A percentile compares a stretch with the other conserved stretches of the same genome.
Evolutionary conservation across 495 filamentous ascomycete genomes (phyloP).

Genomic region (Aspergillus asperescens): DNA sequence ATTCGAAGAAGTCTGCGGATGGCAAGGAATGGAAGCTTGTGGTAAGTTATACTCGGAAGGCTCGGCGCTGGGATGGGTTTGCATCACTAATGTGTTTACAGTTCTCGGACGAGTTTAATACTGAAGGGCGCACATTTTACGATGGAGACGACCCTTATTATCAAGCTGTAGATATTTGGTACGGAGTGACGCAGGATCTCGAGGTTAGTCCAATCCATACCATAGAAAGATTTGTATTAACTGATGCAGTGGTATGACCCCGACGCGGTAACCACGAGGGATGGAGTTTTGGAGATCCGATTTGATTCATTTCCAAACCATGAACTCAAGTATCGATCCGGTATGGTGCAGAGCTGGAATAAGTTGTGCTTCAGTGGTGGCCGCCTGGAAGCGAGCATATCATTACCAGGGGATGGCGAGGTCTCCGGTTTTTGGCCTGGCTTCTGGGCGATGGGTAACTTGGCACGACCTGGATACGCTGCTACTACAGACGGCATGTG

Average conservation of each 20-base stretch:
- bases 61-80: too few relatives aligned
- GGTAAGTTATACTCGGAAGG: conserved; percentile 38
- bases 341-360: conserved; percentile 83
- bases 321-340: conserved; percentile 64
- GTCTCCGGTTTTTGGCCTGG: conserved; percentile 73
- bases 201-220: conserved; percentile 42
- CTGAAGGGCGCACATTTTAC: conserved; percentile 65
- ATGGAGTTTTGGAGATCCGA: conserved; percentile 61
- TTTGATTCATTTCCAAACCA: conserved; percentile 67
- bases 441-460: conserved; percentile 76
- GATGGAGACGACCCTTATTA: conserved; percentile 69
- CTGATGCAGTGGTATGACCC: conserved; percentile 69
- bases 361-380: conserved; percentile 74
- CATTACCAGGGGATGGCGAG: conserved; percentile 65
- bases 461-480: conserved; percentile 64
- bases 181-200: conserved; percentile 70
- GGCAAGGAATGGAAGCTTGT: conserved; percentile 63
- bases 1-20: conserved; percentile 50
- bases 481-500: conserved; percentile 69
- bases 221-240: neutral
- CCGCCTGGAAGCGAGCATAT: conserved; percentile 70
- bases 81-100: conserved; percentile 24
- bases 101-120: conserved; percentile 80
- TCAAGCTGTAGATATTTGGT: conserved; percentile 70
- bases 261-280: conserved; percentile 63